Percentiles rank a stretch among this genome's conserved stretches.
These are phyloP conservation scores for Yarrowia phangngaensis DNA, from an alignment of 805 yeast species.

Conservation along the genomic window DNA sequence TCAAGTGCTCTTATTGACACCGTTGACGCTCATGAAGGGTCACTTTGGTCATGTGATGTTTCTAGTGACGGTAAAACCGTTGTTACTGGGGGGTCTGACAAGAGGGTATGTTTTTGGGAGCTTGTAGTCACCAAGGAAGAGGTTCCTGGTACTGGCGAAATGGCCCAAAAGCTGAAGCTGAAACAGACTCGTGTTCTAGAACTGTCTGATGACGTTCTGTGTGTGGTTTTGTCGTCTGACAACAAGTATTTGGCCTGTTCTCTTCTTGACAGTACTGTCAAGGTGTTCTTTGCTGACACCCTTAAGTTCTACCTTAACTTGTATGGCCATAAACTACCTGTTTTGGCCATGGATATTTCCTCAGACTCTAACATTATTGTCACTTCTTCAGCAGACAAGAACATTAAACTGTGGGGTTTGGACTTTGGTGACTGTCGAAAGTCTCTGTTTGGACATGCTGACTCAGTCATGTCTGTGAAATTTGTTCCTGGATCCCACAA, in stretches of 20 bases:
- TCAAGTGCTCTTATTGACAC: conserved; percentile 69
- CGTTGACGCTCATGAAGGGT: conserved; percentile 66
- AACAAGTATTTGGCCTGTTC: conserved; percentile 74
- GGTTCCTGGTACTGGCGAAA: conserved; percentile 63
- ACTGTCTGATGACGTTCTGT: conserved; percentile 76
- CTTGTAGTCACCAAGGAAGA: conserved; percentile 60
- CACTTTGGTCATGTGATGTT: conserved; percentile 88
- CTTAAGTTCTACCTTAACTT: conserved; percentile 82
- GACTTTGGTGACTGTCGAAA: conserved; percentile 99
- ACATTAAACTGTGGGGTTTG: conserved; percentile 96
- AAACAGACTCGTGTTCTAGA: conserved; percentile 79
- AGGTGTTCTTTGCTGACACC: conserved; percentile 83
- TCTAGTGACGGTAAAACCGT: conserved; percentile 79
- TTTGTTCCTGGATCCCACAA: conserved; percentile 84
- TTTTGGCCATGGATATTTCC: conserved; percentile 86
- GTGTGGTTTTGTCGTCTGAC: conserved; percentile 78
- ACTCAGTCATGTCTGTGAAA: conserved; percentile 82
- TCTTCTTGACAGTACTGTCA: conserved; percentile 88
- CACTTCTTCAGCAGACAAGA: conserved; percentile 95
- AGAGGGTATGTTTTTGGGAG: conserved; percentile 84
- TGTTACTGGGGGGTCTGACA: conserved; percentile 93
- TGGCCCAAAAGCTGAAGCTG: conserved; percentile 53
- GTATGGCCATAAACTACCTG: conserved; percentile 96
- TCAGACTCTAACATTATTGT: conserved; percentile 80
- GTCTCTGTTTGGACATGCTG: conserved; percentile 95